phyloP scores from a whole-genome alignment of 805 yeast genomes.

The Tetrapisispora arboricola region DNA sequence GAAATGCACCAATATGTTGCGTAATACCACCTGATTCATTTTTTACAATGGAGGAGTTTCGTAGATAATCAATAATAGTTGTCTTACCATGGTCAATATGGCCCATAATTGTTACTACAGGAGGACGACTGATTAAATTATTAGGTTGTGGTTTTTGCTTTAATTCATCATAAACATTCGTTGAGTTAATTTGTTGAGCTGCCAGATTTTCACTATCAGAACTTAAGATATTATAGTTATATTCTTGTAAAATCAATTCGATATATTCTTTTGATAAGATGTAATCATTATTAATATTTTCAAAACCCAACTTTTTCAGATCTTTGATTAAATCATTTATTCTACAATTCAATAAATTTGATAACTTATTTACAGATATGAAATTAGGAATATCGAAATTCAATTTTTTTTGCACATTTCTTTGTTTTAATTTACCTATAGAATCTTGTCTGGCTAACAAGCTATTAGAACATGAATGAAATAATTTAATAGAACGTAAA shows the following conservation, averaged over 20 bases:
- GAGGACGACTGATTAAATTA: slow-evolving; percentile 60
- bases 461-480: background rate
- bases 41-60: slow-evolving; percentile 75
- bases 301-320: slow-evolving; percentile 63
- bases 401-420: slow-evolving; percentile 8
- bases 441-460: slow-evolving; percentile 1
- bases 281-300: slow-evolving; percentile 55
- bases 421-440: background rate
- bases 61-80: slow-evolving; percentile 75
- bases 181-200: slow-evolving; percentile 37
- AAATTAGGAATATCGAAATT: slow-evolving; percentile 53
- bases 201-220: slow-evolving; percentile 1
- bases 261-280: slow-evolving; percentile 84
- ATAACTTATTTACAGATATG: slow-evolving; percentile 67
- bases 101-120: slow-evolving; percentile 96
- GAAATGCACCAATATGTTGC: slow-evolving; percentile 95
- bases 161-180: slow-evolving; percentile 49
- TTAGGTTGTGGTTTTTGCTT: slow-evolving; percentile 45
- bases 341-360: slow-evolving; percentile 59
- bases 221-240: slow-evolving; percentile 50
- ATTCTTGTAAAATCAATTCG: slow-evolving; percentile 78
- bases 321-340: slow-evolving; percentile 48
- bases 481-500: background rate
- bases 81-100: slow-evolving; percentile 99
- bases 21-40: slow-evolving; percentile 95